These are phyloP conservation scores for Hevea brasiliensis DNA, from an alignment of 345 rosid genomes.

Conservation along the genomic window DNA sequence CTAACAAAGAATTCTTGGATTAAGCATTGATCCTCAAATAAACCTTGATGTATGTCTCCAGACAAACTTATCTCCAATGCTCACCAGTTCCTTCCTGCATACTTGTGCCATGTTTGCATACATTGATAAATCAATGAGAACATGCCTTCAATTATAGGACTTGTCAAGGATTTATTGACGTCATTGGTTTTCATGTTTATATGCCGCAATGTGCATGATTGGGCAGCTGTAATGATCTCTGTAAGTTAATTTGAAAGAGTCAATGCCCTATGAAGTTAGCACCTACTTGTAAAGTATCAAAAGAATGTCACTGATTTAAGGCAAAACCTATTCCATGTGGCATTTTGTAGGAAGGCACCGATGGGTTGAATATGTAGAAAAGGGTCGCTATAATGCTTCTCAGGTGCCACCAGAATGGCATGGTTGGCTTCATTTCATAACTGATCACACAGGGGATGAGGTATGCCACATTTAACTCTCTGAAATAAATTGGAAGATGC, in stretches of 20 bases:
- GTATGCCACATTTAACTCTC: slow-evolving; percentile 31
- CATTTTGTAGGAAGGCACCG: slow-evolving; percentile 72
- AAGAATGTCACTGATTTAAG: background rate
- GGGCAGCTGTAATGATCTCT: background rate
- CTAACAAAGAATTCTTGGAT: background rate
- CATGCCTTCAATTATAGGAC: background rate
- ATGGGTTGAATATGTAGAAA: slow-evolving; percentile 92
- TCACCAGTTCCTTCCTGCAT: background rate
- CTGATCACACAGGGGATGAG: slow-evolving; percentile 98
- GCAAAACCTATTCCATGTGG: background rate
- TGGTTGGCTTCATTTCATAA: slow-evolving; percentile 93
- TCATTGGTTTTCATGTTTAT: background rate
- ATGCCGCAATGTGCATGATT: background rate
- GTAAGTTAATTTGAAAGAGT: background rate
- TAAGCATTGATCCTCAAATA: background rate
- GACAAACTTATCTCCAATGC: background rate
- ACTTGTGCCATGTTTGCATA: background rate
- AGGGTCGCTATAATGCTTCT: slow-evolving; percentile 86
- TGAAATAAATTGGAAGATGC: background rate
- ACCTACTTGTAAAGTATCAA: background rate
- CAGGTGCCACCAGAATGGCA: slow-evolving; percentile 99
- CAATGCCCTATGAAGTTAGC: background rate
- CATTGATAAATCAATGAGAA: background rate
- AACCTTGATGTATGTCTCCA: too few relatives aligned
- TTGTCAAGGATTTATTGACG: background rate